Evolutionary conservation across 441 rosid species (phyloP).

Genomic region (Manihot esculenta): DNA sequence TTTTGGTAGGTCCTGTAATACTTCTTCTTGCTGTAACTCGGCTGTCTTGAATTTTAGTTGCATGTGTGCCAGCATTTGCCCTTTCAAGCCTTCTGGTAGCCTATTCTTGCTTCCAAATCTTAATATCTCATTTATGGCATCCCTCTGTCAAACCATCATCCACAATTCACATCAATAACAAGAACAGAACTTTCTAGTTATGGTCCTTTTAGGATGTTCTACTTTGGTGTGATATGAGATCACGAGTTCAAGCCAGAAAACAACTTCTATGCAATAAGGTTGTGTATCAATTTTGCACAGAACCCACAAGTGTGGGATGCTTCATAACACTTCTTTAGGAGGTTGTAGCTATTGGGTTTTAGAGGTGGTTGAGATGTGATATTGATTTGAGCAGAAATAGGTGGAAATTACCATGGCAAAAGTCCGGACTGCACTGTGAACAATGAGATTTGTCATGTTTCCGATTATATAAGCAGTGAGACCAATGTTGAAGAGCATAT

Average conservation of each 20-base stretch:
- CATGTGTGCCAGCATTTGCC: conserved; percentile 90
- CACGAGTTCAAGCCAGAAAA: too few species aligned
- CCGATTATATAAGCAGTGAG: conserved; percentile 89
- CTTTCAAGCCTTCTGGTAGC: conserved; percentile 76
- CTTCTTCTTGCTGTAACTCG: conserved; percentile 80
- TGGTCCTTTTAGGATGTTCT: not conserved
- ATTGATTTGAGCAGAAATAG: not conserved
- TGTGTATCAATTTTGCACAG: too few species aligned
- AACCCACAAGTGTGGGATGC: too few species aligned
- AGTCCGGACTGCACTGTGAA: conserved; percentile 65
- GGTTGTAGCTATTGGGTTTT: not conserved
- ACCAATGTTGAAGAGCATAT: conserved; percentile 90
- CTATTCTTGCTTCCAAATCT: conserved; percentile 75
- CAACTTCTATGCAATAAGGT: too few species aligned
- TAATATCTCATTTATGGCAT: conserved; percentile 66
- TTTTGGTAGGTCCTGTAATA: conserved; percentile 77
- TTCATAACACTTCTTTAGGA: too few species aligned
- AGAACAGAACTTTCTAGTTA: not conserved
- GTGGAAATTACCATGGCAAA: conserved; percentile 55
- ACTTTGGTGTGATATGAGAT: too few species aligned
- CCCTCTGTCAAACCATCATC: conserved; percentile 53
- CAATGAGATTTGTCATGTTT: conserved; percentile 91
- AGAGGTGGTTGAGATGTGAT: not conserved
- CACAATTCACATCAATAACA: not conserved
- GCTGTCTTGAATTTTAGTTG: conserved; percentile 88